Evolutionary conservation across 2,329 filamentous ascomycete species (phyloP), one percentile per base, ranked within the genome.

Genomic region (Calonectria honghensis): DNA sequence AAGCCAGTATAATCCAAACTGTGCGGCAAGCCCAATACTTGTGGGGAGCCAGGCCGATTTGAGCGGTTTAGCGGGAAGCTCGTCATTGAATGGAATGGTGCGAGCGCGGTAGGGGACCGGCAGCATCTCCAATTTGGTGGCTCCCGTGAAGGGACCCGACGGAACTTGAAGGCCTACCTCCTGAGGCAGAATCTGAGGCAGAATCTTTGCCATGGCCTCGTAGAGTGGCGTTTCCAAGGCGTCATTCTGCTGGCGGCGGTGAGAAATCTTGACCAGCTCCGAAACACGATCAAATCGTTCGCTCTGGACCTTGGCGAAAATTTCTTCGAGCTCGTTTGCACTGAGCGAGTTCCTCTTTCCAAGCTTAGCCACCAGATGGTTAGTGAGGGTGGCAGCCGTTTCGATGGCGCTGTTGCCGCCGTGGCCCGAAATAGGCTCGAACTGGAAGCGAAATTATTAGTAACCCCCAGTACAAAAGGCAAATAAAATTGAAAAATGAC

Each of bases 391-490:
- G 27, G 57, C 57, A 41, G 57, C 57, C 5, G 57, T 63, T 41
- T 63, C 57, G 27, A 63, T 63, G 13, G 57, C 57, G 35, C 57
- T 63, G 57, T 63, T 63, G 37, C 57, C 57, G 14, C 57, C 57
- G 18, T 63, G 57, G 6, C 57, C 57, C 24, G 35, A 29, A 41
- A 63, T 63, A 4, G 57, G 57, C 14, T 63, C 57, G 39, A 63
- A 63, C 57, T 63, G 9, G 57, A 18, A 63, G 24, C 13, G n/a
- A 13, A 18, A 41, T 29, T 4, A 41, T 63, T 20, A 63, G 57
- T 24, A 29, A 16, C 13, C 10, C 11, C 20, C 10, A 6, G 2
- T 11, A 29, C 37, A 1, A 18, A 41, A 18, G 2, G 1, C 18
- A 45, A n/a, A 27, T 11, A 35, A 35, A 35, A 13, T 35, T 35